A percentile compares a stretch with the other conserved stretches of the same genome.
Evolutionary conservation across 805 yeast genomes (phyloP).

Genomic region (Yueomyces sp.): DNA sequence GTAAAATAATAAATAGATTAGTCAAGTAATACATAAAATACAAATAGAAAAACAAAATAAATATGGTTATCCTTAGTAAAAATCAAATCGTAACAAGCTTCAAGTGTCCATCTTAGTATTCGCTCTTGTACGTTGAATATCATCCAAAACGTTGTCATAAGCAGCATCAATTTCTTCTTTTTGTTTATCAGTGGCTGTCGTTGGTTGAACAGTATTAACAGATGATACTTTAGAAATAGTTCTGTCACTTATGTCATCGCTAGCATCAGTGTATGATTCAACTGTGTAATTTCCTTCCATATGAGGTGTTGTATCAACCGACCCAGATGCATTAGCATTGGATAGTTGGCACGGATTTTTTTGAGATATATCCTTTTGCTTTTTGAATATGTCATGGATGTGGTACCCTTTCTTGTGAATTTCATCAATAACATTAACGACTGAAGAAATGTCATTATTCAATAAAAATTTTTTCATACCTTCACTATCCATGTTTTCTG

Average conservation of each 20-base stretch:
- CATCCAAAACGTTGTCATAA: conserved; percentile 30
- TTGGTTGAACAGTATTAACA: background rate
- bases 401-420: conserved; percentile 28
- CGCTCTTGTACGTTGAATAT: conserved; percentile 24
- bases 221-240: background rate
- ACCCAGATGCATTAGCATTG: background rate
- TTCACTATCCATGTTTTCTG: conserved; percentile 24
- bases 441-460: conserved; percentile 26
- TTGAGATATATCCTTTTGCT: conserved; percentile 19
- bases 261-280: background rate
- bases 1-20: no score
- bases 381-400: conserved; percentile 22
- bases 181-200: background rate
- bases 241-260: background rate
- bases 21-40: background rate
- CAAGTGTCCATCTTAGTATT: background rate
- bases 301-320: background rate
- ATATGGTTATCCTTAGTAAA: background rate
- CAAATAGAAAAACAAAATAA: background rate
- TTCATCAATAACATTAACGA: conserved; percentile 24
- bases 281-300: background rate
- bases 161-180: conserved; percentile 20
- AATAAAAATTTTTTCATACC: conserved; percentile 23
- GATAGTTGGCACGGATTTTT: conserved; percentile 1
- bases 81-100: background rate